Evolutionary conservation across 305 asterid species (phyloP).

Genomic region (Rubia tinctorum): DNA sequence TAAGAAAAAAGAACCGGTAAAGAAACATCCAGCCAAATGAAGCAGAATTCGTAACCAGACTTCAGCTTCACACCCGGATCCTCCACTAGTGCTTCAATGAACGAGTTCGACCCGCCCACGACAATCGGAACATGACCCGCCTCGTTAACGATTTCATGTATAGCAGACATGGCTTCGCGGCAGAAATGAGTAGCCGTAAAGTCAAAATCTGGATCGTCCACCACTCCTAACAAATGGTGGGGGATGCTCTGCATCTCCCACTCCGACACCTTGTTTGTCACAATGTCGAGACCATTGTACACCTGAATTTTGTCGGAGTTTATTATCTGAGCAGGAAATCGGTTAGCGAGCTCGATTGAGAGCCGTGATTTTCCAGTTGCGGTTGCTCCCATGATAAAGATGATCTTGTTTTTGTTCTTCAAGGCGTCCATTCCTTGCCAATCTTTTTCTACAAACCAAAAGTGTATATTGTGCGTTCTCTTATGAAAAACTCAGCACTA

Average conservation of each 20-base stretch:
- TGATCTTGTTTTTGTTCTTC: constrained; percentile 22
- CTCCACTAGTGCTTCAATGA: constrained; percentile 30
- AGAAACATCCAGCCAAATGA: constrained; percentile 38
- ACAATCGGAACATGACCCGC: constrained; percentile 35
- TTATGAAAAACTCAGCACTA: too few species aligned
- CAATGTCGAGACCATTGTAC: constrained; percentile 31
- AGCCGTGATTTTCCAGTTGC: constrained; percentile 43
- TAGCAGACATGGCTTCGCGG: constrained; percentile 15
- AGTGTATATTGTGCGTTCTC: too few species aligned
- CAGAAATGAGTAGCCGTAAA: constrained; percentile 32
- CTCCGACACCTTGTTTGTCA: constrained; percentile 29
- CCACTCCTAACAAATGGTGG: constrained; percentile 36
- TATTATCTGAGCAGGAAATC: constrained; percentile 34
- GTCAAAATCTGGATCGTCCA: constrained; percentile 29
- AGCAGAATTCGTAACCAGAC: constrained; percentile 23
- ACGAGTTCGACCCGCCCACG: constrained; percentile 51
- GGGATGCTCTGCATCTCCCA: constrained; percentile 36
- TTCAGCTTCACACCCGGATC: constrained; percentile 22
- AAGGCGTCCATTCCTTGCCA: neutral
- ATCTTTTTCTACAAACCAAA: neutral
- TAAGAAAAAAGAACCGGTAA: constrained; percentile 16
- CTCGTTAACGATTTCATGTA: neutral
- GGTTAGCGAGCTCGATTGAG: constrained; percentile 32
- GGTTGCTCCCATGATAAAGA: constrained; percentile 44
- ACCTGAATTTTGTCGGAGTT: constrained; percentile 54